Base-by-base conservation (phyloP, 2,329 filamentous ascomycete genomes). In the Epichloe typhina region DNA sequence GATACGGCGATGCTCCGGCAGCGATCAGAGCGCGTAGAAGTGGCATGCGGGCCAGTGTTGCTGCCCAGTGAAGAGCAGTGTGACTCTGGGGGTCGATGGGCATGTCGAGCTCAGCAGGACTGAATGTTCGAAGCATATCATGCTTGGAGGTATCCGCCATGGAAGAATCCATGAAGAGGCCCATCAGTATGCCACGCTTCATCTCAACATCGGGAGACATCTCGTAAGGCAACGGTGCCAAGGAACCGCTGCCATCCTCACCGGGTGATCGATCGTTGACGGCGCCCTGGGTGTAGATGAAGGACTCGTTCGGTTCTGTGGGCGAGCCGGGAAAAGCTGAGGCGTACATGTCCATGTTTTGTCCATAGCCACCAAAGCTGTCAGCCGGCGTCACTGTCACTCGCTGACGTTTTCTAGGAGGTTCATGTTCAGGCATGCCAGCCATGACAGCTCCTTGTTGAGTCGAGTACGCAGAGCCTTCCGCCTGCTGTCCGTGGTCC, bases 11-110 rank as follows among this genome's bases (percentile, higher is more conserved):
- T 1, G 91, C 90, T 1, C 93, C 93, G 45, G 85, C 84, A 5
- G 82, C 76, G 50, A 97, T 86, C 11, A 98, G 75, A 0, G 90
- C 78, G 50, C 86, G 82, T 51, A 97, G 73, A 5, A 98, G 74
- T 1, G 86, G 79, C 64, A 95, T 84, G 15, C 91, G 84, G 3
- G 89, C 89, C 45, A 98, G 74, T 4, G 93, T 96, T 5, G 93
- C 89, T 2, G 93, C 93, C 93, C 93, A 98, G 62, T 97, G 91
- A 40, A 98, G 73, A 3, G 90, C 90, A 17, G 89, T 97, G 62
- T 97, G 88, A 37, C 83, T 83, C 53, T 88, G 88, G 26, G 84
- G 78, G 62, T 98, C 93, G 52, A 98, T 88, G 2, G 93, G 91
- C 64, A 93, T 84, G 61, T 98, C 93, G 21, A 97, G 77, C 57